A percentile compares a stretch with the other conserved stretches of the same genome.
phyloP scores from a whole-genome alignment of 2,329 filamentous ascomycete species.

The Rhexocercosporidium sp. region DNA sequence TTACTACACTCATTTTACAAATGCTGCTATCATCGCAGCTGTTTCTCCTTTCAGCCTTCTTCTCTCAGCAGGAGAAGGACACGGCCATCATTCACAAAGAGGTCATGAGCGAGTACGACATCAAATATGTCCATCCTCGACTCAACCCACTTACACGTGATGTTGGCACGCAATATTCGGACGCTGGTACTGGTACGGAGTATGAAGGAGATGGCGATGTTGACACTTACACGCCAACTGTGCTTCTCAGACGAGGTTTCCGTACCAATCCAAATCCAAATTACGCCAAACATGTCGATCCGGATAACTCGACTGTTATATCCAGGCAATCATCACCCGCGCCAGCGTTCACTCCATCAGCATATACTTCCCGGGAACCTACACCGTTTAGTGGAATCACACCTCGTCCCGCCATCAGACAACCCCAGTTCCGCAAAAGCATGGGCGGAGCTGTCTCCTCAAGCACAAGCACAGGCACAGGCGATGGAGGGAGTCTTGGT shows the following conservation, averaged over 20 bases:
- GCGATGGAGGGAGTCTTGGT: slow-evolving; percentile 79
- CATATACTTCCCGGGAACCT: slow-evolving; percentile 41
- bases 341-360: slow-evolving; percentile 44
- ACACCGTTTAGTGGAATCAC: slow-evolving; percentile 46
- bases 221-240: slow-evolving; percentile 64
- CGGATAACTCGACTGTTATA: slow-evolving; percentile 54
- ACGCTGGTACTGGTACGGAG: slow-evolving; percentile 31
- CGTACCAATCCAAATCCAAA: slow-evolving; percentile 83
- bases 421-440: slow-evolving; percentile 57
- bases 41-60: slow-evolving; percentile 72
- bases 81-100: slow-evolving; percentile 84
- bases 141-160: slow-evolving; percentile 81
- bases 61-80: slow-evolving; percentile 86
- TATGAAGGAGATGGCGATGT: slow-evolving; percentile 49
- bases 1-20: slow-evolving; percentile 81
- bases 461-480: slow-evolving; percentile 41
- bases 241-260: slow-evolving; percentile 76
- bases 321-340: slow-evolving; percentile 43
- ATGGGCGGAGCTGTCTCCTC: slow-evolving; percentile 40
- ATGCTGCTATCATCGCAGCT: slow-evolving; percentile 78
- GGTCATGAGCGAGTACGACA: slow-evolving; percentile 94
- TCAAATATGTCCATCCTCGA: slow-evolving; percentile 90
- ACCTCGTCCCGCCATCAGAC: slow-evolving; percentile 52
- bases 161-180: slow-evolving; percentile 78
- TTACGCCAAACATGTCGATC: slow-evolving; percentile 75